phyloP scores from a whole-genome alignment of 768 basidiomycete genomes.

The Lepiota subincarnata region DNA sequence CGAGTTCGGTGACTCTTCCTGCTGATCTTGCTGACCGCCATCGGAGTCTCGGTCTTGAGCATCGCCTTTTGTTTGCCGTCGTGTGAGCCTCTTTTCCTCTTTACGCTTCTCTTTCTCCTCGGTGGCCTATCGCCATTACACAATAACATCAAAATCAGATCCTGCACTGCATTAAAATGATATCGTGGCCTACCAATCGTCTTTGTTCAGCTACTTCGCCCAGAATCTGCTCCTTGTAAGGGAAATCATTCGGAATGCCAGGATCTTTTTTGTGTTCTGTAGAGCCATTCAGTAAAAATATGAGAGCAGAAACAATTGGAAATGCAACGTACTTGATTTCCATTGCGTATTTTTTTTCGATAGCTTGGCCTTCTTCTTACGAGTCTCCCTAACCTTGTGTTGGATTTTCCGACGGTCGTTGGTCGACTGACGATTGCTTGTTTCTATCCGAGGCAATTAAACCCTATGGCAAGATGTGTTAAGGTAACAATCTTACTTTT shows the following conservation, averaged over 20 bases:
- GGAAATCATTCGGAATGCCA: constrained; percentile 90
- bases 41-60: constrained; percentile 21
- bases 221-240: constrained; percentile 90
- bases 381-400: constrained; percentile 71
- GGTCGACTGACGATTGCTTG: constrained; percentile 75
- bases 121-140: constrained; percentile 45
- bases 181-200: constrained; percentile 48
- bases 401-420: constrained; percentile 69
- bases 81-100: constrained; percentile 45
- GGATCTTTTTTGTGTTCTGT: constrained; percentile 83
- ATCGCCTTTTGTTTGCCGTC: constrained; percentile 24
- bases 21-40: constrained; percentile 13
- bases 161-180: background rate
- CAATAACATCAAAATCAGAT: background rate
- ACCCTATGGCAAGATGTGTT: background rate
- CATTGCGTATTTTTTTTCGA: constrained; percentile 79
- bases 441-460: constrained; percentile 49
- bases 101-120: constrained; percentile 71
- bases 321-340: constrained; percentile 71
- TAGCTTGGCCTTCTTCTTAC: constrained; percentile 70
- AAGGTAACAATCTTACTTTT: constrained; percentile 42
- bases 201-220: constrained; percentile 86
- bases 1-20: constrained; percentile 21
- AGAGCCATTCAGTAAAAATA: background rate
- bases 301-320: constrained; percentile 6